Conservation (phyloP, 345 rosid genomes). For the Brassica juncea region DNA sequence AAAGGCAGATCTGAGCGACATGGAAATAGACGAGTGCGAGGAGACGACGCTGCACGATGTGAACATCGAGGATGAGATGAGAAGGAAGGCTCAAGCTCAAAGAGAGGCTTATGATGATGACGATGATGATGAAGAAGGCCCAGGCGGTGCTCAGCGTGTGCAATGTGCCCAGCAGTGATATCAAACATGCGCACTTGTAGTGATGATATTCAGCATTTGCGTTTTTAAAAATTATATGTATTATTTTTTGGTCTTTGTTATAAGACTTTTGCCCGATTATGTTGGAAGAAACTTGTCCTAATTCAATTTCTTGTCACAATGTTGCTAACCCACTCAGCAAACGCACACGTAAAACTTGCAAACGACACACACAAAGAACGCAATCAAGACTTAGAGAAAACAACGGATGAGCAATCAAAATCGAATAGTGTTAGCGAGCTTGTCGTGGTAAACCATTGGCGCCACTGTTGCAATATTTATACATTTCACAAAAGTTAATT, state of each 20-base stretch:
- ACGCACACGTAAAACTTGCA: neutral
- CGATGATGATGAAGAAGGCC: neutral
- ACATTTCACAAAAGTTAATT: too few relatives aligned
- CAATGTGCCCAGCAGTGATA: neutral
- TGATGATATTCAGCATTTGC: neutral
- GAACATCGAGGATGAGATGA: neutral
- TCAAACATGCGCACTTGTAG: neutral
- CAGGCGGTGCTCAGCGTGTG: neutral
- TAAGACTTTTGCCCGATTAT: neutral
- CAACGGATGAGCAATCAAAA: conserved; percentile 21
- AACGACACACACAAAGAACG: neutral
- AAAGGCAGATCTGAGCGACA: neutral
- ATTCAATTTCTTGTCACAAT: neutral
- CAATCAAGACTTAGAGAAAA: neutral
- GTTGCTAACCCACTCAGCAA: too few relatives aligned
- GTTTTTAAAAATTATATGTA: neutral
- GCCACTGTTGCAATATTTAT: conserved; percentile 4
- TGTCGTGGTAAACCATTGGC: conserved; percentile 26
- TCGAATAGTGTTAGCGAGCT: neutral
- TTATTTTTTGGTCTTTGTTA: neutral
- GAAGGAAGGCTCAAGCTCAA: neutral
- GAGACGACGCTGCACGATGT: neutral
- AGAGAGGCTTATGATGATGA: neutral
- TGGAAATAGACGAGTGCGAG: neutral
- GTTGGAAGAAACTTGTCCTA: neutral